Evolutionary conservation across 495 filamentous ascomycete species (phyloP), one percentile per base, ranked within the genome.

Genomic region (Aspergillus asperescens): DNA sequence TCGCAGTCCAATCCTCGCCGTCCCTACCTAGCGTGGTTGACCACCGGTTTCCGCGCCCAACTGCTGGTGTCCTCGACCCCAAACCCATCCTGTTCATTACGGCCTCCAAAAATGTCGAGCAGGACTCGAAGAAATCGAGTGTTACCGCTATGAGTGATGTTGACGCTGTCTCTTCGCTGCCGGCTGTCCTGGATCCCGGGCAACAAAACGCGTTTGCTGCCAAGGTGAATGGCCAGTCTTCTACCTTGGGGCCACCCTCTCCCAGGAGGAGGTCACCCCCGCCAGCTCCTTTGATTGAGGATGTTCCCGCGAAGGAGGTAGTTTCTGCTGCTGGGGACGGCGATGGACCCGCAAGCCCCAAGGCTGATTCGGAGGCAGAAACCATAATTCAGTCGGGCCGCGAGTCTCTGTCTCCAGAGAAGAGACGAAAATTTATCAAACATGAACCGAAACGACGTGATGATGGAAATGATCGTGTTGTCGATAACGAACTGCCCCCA

Each of bases 331-430:
- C 52, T 27, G 61, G 69, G 29, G 62, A 69, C n/a, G 62, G 56
- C 40, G 62, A 72, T 44, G 66, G 65, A 25, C 66, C 67, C 12
- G 56, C 60, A 16, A 73, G 73, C 50, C 68, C 71, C 51, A 74
- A 66, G 64, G 74, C 71, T 46, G 85, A 89, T 62, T 90, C 86
- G 10, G 87, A 91, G 65, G 86, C 87, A 50, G 86, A 90, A 69
- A 91, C 87, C 5, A 87, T 89, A 53, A 85, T 89, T 39, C 74
- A 89, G 19, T 81, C 84, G 18, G 85, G 84, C 32, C 87, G 87
- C 51, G 81, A 88, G 59, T 83, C 83, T 35, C 64, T 82, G 59
- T 84, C 83, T 19, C 81, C 82, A 1, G 81, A 84, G 49, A 87
- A 87, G 64, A 77, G 78, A 54, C 77, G 80, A 25, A 88, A 88